phyloP scores from a whole-genome alignment of 129 eudicot genomes.

The Flaveria trinervia region DNA sequence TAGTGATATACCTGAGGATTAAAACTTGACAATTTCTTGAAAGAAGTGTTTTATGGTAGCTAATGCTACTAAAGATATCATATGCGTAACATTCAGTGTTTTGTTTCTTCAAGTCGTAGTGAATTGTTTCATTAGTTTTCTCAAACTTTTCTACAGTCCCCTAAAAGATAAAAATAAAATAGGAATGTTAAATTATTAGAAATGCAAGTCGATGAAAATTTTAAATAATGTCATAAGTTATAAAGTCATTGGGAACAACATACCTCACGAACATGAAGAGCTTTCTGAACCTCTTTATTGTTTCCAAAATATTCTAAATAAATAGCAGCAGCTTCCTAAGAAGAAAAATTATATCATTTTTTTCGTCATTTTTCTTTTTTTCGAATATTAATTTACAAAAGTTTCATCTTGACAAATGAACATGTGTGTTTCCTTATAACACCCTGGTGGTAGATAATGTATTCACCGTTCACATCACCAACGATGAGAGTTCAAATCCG shows the following conservation, averaged over 20 bases:
- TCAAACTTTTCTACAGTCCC: constrained; percentile 32
- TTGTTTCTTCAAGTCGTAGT: constrained; percentile 19
- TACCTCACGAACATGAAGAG: constrained; percentile 49
- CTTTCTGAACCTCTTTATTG: constrained; percentile 30
- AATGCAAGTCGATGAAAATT: no score
- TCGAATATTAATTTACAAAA: no score
- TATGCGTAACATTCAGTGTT: constrained; percentile 29
- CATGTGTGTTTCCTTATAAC: no score
- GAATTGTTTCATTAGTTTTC: constrained; percentile 31
- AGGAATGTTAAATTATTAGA: neutral
- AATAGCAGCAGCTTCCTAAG: constrained; percentile 24
- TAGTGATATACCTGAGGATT: constrained; percentile 17
- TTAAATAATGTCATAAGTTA: neutral
- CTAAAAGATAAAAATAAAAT: neutral
- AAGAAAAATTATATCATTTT: no score
- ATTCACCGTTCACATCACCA: no score
- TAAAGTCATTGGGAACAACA: neutral
- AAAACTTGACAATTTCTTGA: constrained; percentile 23
- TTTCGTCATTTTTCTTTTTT: no score
- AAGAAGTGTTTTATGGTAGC: constrained; percentile 29
- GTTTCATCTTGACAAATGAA: no score
- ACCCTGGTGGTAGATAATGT: no score
- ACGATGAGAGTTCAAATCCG: no score
- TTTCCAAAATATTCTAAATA: constrained; percentile 27
- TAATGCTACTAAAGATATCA: constrained; percentile 29